Evolutionary conservation across 768 basidiomycete species (phyloP), one percentile per base, ranked within the genome.

Genomic region (Boletus rubescentipes): DNA sequence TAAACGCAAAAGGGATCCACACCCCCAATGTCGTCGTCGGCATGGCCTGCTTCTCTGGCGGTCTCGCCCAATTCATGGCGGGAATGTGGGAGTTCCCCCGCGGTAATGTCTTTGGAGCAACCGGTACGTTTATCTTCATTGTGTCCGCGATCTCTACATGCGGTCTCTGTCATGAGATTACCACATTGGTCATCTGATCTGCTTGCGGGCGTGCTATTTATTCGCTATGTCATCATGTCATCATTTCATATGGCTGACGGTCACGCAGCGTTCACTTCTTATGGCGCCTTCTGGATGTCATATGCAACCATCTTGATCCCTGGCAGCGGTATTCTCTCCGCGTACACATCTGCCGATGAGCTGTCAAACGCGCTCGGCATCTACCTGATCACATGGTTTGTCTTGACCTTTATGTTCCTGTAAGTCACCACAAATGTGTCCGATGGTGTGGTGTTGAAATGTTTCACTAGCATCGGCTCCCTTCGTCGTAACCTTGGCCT

Each of bases 251-350:
- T 34, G 52, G 38, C 53, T 61, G 8, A 57, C 3, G 31, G 2
- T 45, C 5, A 15, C 4, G 23, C 57, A 87, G 91, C 90, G 0
- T 93, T 93, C 77, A 77, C 83, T 0, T 87, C 86, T 1, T 94
- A 88, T 56, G 92, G 92, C 21, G 88, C 85, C 3, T 94, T 93
- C 78, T 94, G 91, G 91, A 75, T 93, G 73, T 91, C 91, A 5
- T 93, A 83, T 45, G 89, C 83, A 5, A 75, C 81, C 0, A 84
- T 94, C 61, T 70, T 87, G 64, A 79, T 91, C 43, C 92, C 92
- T 2, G 77, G 79, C 26, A 80, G 79, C 5, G 90, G 90, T 14
- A 77, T 93, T 42, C 11, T 60, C 5, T 66, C 75, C 0, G 80
- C 90, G 0, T 93, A 85, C 63, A 45, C 60, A 0, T 47, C 57